Base-by-base conservation (phyloP, 768 basidiomycete species). In the Chiua virens region DNA sequence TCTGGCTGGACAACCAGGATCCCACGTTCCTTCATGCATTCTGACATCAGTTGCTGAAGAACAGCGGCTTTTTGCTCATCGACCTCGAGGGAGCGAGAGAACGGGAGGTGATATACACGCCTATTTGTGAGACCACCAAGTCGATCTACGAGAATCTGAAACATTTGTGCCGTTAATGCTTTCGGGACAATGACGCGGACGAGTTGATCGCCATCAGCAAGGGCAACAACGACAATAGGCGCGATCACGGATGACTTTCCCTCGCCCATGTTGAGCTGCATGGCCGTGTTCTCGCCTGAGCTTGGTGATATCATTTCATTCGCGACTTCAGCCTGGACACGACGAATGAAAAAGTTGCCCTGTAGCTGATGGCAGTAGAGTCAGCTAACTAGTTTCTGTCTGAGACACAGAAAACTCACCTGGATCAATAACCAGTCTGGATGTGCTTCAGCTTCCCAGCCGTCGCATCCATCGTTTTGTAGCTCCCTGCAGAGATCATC, bases 261-360 rank as follows among this genome's bases (percentile, higher is more conserved):
- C 47, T 82, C 80, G 3, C 80, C 80, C 80, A 82, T 83, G 43
- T 82, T 80, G 15, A 82, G 72, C 36, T 82, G 80, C 25, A 77
- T 64, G 7, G 70, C 60, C 0, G 74, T 73, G 42, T 76, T 82
- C 8, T 55, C 15, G 3, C 53, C 50, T 0, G 63, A 69, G 2
- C 47, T 49, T 0, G 81, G 79, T 0, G 59, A 46, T 21, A 78
- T 75, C 81, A 82, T 81, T 43, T 79, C 72, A 5, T 56, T 45
- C 1, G 79, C 76, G 9, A 82, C 62, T 0, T 60, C 45, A 0
- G 63, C 61, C 51, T 82, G 81, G 15, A 80, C 56, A 0, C 68
- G 66, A 5, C 80, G 76, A 23, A 71, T 60, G 7, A 73, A 49
- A 34, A 82, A 69, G 44, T 79, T 66, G 8, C 70, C 61, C 49